These are phyloP conservation scores for Cladosporium sp. DNA, from an alignment of 2,329 filamentous ascomycete genomes.

Conservation along the genomic window DNA sequence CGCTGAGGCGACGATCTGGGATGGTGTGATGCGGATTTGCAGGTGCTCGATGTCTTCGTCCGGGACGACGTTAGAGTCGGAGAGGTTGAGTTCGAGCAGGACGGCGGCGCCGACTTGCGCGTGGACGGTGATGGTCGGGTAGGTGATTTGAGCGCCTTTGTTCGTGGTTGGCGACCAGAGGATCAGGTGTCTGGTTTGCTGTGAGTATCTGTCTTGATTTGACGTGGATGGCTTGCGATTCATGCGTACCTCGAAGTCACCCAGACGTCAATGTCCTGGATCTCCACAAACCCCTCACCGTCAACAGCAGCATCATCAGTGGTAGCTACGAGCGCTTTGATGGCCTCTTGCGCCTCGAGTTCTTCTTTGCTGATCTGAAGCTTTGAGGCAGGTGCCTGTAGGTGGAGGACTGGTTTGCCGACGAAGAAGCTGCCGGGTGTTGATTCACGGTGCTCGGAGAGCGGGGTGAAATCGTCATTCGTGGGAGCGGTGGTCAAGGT, in stretches of 20 bases:
- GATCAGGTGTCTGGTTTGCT: conserved; percentile 43
- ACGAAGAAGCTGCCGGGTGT: conserved; percentile 69
- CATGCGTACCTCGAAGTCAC: conserved; percentile 40
- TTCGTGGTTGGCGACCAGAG: conserved; percentile 57
- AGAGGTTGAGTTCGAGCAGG: conserved; percentile 65
- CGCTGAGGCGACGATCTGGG: conserved; percentile 10
- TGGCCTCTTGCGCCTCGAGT: conserved; percentile 41
- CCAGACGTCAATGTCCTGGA: conserved; percentile 39
- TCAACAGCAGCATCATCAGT: conserved; percentile 38
- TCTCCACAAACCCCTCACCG: conserved; percentile 19
- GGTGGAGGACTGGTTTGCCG: conserved; percentile 66
- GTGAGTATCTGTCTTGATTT: conserved; percentile 28
- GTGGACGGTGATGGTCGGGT: conserved; percentile 70
- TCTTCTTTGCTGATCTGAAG: conserved; percentile 55
- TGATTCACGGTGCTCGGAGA: conserved; percentile 65
- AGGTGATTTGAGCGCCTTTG: conserved; percentile 64
- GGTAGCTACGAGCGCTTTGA: conserved; percentile 41
- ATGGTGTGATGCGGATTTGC: conserved; percentile 62
- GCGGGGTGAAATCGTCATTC: conserved; percentile 55
- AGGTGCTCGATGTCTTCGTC: conserved; percentile 61
- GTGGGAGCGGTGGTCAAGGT: conserved; percentile 56
- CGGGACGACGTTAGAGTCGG: conserved; percentile 50
- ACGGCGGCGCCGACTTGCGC: conserved; percentile 61
- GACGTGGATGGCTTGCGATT: neutral
- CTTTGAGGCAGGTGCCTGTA: conserved; percentile 51